These are phyloP conservation scores for Apiotrichum siamense DNA, from an alignment of 1,284 basidiomycete genomes.

Conservation along the genomic window DNA sequence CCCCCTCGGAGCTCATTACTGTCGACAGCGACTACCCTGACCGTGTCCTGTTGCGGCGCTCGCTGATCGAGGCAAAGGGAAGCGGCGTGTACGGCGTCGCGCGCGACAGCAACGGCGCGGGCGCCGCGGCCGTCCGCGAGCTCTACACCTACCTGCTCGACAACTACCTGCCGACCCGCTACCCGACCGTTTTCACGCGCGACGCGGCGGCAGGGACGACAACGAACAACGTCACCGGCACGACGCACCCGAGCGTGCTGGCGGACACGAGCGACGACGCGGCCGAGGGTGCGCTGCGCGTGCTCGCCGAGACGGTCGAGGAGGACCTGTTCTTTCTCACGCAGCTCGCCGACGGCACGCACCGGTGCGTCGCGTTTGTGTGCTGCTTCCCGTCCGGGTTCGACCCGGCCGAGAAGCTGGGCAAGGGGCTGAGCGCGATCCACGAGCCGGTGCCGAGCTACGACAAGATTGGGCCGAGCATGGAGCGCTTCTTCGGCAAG, in stretches of 20 bases:
- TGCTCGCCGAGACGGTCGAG: constrained; percentile 12
- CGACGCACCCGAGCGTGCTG: not conserved
- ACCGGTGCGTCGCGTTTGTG: constrained; percentile 13
- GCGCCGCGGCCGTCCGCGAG: constrained; percentile 10
- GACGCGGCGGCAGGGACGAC: not conserved
- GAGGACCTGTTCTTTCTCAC: constrained; percentile 15
- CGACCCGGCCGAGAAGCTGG: constrained; percentile 11
- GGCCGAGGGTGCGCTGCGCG: not conserved
- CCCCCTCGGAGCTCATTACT: constrained; percentile 10
- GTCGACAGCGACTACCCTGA: constrained; percentile 8
- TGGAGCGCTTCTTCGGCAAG: constrained; percentile 15
- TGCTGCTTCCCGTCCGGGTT: constrained; percentile 16
- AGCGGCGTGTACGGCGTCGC: constrained; percentile 7
- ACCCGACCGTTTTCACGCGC: constrained; percentile 10
- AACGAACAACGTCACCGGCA: constrained; percentile 6
- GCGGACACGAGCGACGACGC: not conserved
- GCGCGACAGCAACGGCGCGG: constrained; percentile 3
- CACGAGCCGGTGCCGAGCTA: constrained; percentile 13
- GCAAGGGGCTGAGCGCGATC: constrained; percentile 6
- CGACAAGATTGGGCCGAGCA: constrained; percentile 12
- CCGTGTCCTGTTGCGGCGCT: constrained; percentile 4
- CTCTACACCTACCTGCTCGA: constrained; percentile 6
- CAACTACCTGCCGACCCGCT: constrained; percentile 7
- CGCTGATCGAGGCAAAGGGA: not conserved
- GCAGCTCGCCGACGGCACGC: not conserved